Evolutionary conservation across 208 protist genomes (phyloP).

Genomic region (Porcisia deanei): DNA sequence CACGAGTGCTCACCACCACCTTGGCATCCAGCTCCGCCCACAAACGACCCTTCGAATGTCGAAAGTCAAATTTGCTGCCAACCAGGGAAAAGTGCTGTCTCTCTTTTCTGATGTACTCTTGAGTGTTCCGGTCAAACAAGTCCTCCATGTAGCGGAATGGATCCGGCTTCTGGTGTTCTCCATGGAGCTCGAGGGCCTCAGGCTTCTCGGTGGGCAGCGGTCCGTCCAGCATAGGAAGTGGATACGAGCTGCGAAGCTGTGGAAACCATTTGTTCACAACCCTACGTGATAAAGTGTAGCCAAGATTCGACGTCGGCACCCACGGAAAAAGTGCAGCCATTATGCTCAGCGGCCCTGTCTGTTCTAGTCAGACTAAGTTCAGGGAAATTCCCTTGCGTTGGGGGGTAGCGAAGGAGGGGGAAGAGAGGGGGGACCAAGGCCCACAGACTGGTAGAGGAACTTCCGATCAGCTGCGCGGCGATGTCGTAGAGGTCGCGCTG

Average conservation of each 20-base stretch:
- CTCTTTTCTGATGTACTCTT: slow-evolving; percentile 69
- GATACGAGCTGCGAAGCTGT: slow-evolving; percentile 67
- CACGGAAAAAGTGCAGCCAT: slow-evolving; percentile 89
- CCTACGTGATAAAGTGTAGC: slow-evolving; percentile 48
- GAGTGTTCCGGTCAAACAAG: slow-evolving; percentile 81
- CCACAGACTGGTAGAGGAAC: neutral
- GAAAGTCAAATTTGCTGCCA: slow-evolving; percentile 84
- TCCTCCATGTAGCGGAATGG: slow-evolving; percentile 91
- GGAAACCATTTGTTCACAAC: slow-evolving; percentile 74
- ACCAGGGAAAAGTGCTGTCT: slow-evolving; percentile 68
- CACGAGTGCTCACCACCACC: slow-evolving; percentile 80
- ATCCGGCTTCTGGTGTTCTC: slow-evolving; percentile 51
- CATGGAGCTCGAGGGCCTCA: slow-evolving; percentile 57
- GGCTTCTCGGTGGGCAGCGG: slow-evolving; percentile 66
- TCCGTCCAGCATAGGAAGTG: slow-evolving; percentile 77
- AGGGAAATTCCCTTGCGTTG: neutral
- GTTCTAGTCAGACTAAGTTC: neutral
- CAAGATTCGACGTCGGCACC: slow-evolving; percentile 70
- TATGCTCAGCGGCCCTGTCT: neutral
- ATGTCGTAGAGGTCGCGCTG: neutral
- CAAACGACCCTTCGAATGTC: slow-evolving; percentile 78
- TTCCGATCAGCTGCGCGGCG: neutral
- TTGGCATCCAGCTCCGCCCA: slow-evolving; percentile 89
- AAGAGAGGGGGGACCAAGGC: neutral
- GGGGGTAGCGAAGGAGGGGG: neutral